Conservation (phyloP, 805 yeast genomes). For the Wickerhamiella sergipiensis region DNA sequence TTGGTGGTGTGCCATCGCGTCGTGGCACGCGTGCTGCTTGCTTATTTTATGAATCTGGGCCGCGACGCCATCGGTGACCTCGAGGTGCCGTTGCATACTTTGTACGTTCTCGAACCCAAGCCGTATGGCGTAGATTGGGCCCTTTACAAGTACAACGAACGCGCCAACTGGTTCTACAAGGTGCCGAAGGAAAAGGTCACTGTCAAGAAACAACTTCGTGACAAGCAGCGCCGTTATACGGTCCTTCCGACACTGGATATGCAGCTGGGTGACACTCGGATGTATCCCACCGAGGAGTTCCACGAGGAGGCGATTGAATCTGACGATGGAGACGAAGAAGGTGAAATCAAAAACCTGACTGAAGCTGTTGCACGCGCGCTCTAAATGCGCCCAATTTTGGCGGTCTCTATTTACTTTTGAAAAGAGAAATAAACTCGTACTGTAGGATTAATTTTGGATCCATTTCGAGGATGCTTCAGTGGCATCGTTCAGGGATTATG, state of each 20-base stretch:
- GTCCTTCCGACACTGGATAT: conserved; percentile 18
- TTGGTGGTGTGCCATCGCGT: conserved; percentile 80
- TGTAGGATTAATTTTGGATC: background rate
- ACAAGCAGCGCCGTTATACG: conserved; percentile 17
- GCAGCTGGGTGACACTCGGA: conserved; percentile 14
- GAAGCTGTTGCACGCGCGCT: background rate
- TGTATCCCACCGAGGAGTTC: background rate
- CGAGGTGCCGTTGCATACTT: conserved; percentile 86
- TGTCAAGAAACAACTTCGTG: conserved; percentile 16
- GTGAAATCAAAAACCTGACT: background rate
- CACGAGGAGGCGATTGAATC: background rate
- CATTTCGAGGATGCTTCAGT: too few species aligned
- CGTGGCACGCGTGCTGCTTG: conserved; percentile 73
- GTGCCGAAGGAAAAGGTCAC: conserved; percentile 29
- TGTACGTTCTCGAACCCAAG: conserved; percentile 79
- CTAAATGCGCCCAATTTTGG: too few species aligned
- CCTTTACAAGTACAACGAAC: conserved; percentile 74
- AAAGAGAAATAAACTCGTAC: background rate
- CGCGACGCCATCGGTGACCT: conserved; percentile 73
- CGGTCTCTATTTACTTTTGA: too few species aligned
- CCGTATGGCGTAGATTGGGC: conserved; percentile 95
- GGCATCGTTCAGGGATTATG: too few species aligned
- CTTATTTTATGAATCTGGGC: conserved; percentile 71
- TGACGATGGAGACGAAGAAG: conserved; percentile 6
- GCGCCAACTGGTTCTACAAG: conserved; percentile 59